A percentile compares a stretch with the other conserved stretches of the same genome.
phyloP scores from a whole-genome alignment of 2,329 filamentous ascomycete species.

The Rhexocercosporidium sp. region DNA sequence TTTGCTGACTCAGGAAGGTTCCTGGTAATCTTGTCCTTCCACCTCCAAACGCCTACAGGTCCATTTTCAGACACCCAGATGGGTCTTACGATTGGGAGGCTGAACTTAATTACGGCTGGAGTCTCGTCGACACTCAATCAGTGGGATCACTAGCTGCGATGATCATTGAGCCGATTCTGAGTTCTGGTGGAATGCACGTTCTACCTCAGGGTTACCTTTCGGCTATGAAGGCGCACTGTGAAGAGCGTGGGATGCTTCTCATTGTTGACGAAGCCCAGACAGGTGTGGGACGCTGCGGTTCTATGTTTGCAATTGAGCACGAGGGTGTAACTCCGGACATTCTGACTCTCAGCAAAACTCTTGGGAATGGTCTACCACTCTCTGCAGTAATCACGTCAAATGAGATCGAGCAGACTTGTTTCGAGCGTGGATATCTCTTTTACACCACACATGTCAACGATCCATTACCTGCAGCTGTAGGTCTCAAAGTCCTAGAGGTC shows the following conservation, averaged over 20 bases:
- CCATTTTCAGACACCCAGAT: conserved; percentile 62
- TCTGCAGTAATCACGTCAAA: conserved; percentile 61
- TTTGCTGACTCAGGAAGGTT: conserved; percentile 42
- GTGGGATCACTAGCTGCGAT: conserved; percentile 56
- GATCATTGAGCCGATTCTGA: conserved; percentile 34
- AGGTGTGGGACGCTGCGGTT: conserved; percentile 58
- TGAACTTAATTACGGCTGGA: conserved; percentile 67
- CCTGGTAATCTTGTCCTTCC: conserved; percentile 64
- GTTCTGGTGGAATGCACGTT: conserved; percentile 60
- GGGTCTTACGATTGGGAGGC: conserved; percentile 69
- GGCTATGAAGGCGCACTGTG: conserved; percentile 58
- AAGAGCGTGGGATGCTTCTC: conserved; percentile 59
- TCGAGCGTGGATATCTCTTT: conserved; percentile 57
- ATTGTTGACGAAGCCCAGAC: conserved; percentile 67
- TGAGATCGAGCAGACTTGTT: conserved; percentile 55
- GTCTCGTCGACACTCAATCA: conserved; percentile 62
- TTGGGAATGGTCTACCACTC: conserved; percentile 64
- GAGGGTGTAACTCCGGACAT: conserved; percentile 63
- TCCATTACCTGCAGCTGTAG: conserved; percentile 63
- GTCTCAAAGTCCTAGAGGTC: conserved; percentile 65
- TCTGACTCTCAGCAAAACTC: conserved; percentile 63
- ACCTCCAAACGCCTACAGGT: conserved; percentile 65
- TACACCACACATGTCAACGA: conserved; percentile 69
- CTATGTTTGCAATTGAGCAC: conserved; percentile 64
- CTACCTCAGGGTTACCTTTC: conserved; percentile 63